These are phyloP conservation scores for Macrocybe sp. DNA, from an alignment of 1,284 basidiomycete genomes.

Conservation along the genomic window DNA sequence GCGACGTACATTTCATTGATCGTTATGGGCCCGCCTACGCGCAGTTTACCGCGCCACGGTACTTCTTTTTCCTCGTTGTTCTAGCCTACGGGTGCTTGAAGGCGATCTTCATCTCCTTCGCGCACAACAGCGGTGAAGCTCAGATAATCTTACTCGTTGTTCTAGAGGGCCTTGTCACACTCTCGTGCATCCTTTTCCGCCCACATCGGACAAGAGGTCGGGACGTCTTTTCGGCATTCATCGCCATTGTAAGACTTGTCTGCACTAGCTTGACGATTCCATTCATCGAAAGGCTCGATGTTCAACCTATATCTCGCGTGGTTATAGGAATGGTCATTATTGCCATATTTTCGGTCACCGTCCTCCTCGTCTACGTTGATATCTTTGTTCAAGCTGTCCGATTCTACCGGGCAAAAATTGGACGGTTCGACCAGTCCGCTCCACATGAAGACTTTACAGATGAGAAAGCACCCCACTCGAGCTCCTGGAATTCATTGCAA, in stretches of 20 bases:
- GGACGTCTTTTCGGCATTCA: conserved; percentile 58
- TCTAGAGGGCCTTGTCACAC: conserved; percentile 60
- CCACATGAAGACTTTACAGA: too few relatives aligned
- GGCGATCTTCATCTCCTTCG: conserved; percentile 73
- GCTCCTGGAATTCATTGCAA: conserved; percentile 16
- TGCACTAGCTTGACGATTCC: conserved; percentile 62
- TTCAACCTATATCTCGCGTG: conserved; percentile 71
- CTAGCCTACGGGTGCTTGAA: conserved; percentile 56
- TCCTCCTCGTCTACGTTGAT: conserved; percentile 58
- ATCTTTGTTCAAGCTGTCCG: conserved; percentile 33
- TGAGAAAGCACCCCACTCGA: not conserved
- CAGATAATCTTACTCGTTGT: conserved; percentile 72
- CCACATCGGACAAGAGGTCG: conserved; percentile 54
- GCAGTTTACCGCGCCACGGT: conserved; percentile 50
- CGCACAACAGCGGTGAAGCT: conserved; percentile 54
- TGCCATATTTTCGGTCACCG: conserved; percentile 53
- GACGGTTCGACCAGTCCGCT: too few relatives aligned
- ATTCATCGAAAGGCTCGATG: conserved; percentile 54
- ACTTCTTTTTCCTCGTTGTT: conserved; percentile 53
- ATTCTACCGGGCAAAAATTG: too few relatives aligned
- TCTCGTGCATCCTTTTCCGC: conserved; percentile 47
- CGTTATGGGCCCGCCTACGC: conserved; percentile 48
- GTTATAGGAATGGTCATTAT: conserved; percentile 65
- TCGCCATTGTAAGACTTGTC: conserved; percentile 59
- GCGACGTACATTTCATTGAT: conserved; percentile 26